Evolutionary conservation across 192 early-diverging fungal species (phyloP).

Genomic region (Chytriomyces confervae): DNA sequence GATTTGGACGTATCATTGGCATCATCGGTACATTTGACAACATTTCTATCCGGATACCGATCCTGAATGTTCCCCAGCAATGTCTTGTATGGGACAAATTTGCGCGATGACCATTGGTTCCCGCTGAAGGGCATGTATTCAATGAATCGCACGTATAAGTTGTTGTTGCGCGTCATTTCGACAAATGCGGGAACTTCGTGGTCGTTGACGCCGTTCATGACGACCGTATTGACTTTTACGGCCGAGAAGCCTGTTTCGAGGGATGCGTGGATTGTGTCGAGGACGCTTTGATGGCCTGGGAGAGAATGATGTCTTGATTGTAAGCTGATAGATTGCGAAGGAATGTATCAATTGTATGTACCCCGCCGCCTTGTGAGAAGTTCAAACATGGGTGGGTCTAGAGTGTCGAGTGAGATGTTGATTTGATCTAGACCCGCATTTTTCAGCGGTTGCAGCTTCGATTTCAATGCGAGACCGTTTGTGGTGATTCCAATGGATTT

Average conservation of each 20-base stretch:
- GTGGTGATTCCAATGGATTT: constrained; percentile 88
- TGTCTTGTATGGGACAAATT: constrained; percentile 84
- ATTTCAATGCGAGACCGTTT: constrained; percentile 89
- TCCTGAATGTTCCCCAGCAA: constrained; percentile 65
- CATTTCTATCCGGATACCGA: constrained; percentile 55
- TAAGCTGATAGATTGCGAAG: background rate
- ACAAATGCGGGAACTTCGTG: constrained; percentile 84
- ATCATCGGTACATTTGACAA: constrained; percentile 73
- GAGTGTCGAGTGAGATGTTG: constrained; percentile 92
- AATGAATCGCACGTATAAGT: constrained; percentile 88
- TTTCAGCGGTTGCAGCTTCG: constrained; percentile 76
- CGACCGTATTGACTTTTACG: constrained; percentile 94
- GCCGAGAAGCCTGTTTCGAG: constrained; percentile 65
- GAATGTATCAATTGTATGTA: background rate
- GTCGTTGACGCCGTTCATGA: constrained; percentile 88
- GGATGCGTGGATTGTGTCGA: constrained; percentile 77
- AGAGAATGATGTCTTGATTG: background rate
- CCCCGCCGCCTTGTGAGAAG: constrained; percentile 86
- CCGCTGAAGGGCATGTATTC: constrained; percentile 99
- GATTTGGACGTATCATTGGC: constrained; percentile 87
- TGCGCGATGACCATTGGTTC: constrained; percentile 85
- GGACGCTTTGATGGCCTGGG: constrained; percentile 62
- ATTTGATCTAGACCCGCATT: constrained; percentile 81
- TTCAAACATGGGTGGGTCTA: constrained; percentile 87
- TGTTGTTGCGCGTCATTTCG: constrained; percentile 76